These are phyloP conservation scores for Stygiomarasmius scandens DNA, from an alignment of 1,284 basidiomycete species.

Conservation along the genomic window DNA sequence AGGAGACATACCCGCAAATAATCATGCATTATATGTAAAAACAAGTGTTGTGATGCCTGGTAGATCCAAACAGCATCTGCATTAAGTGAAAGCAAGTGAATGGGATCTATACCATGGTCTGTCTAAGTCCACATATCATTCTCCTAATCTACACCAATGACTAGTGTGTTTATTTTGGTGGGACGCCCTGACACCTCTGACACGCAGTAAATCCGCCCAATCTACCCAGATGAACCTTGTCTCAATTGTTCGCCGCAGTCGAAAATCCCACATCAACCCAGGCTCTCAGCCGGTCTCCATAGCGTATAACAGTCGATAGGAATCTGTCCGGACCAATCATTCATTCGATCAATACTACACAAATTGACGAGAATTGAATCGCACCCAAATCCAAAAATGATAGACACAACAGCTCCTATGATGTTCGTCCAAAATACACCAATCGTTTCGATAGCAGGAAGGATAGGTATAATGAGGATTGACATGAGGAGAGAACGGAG, in stretches of 20 bases:
- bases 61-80: too few relatives aligned
- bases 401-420: slow-evolving; percentile 37
- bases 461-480: slow-evolving; percentile 39
- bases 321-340: slow-evolving; percentile 30
- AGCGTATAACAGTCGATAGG: slow-evolving; percentile 44
- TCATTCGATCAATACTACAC: not conserved
- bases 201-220: too few relatives aligned
- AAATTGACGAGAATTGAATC: slow-evolving; percentile 20
- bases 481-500: slow-evolving; percentile 47
- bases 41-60: too few relatives aligned
- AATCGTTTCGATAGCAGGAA: slow-evolving; percentile 55
- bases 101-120: too few relatives aligned
- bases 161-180: too few relatives aligned
- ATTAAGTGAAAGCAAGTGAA: too few relatives aligned
- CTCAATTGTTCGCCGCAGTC: slow-evolving; percentile 6
- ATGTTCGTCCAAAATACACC: slow-evolving; percentile 56
- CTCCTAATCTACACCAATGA: too few relatives aligned
- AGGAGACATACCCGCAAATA: too few relatives aligned
- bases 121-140: too few relatives aligned
- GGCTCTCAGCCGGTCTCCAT: slow-evolving; percentile 49
- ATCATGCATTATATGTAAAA: too few relatives aligned
- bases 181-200: too few relatives aligned
- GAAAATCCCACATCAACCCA: slow-evolving; percentile 48
- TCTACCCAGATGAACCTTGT: too few relatives aligned
- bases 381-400: slow-evolving; percentile 48